A percentile compares a stretch with the other conserved stretches of the same genome.
phyloP scores from a whole-genome alignment of 2,329 filamentous ascomycete species.

The Penicillium sp. region DNA sequence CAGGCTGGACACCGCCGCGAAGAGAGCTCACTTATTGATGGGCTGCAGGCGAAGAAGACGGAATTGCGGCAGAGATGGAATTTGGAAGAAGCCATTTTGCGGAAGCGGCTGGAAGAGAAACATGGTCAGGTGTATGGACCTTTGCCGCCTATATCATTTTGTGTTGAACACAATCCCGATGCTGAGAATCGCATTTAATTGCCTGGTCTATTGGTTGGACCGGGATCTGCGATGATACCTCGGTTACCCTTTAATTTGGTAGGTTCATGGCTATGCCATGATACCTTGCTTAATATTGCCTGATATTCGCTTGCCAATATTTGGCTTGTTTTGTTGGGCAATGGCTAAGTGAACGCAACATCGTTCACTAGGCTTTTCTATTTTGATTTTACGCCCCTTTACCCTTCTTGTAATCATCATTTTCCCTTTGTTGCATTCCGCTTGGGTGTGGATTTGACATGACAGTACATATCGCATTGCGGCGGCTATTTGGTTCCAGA shows the following conservation, averaged over 20 bases:
- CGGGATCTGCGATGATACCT: neutral
- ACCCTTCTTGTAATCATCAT: slow-evolving; percentile 22
- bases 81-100: slow-evolving; percentile 45
- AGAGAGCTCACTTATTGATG: slow-evolving; percentile 31
- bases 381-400: slow-evolving; percentile 25
- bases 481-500: slow-evolving; percentile 20
- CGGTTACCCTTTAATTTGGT: neutral
- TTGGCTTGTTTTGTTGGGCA: neutral
- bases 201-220: neutral
- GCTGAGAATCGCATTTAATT: neutral
- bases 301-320: neutral
- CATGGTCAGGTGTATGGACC: slow-evolving; percentile 39
- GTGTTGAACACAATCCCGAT: slow-evolving; percentile 17
- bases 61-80: slow-evolving; percentile 41
- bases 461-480: slow-evolving; percentile 22
- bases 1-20: slow-evolving; percentile 37
- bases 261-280: slow-evolving; percentile 1
- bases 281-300: slow-evolving; percentile 11
- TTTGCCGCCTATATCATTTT: slow-evolving; percentile 40
- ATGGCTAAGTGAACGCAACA: neutral
- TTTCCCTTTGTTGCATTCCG: neutral
- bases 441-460: slow-evolving; percentile 8
- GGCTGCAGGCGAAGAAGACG: slow-evolving; percentile 36
- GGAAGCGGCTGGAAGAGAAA: slow-evolving; percentile 39
- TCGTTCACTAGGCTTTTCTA: slow-evolving; percentile 23